Evolutionary conservation across 202 grass and related monocot species (phyloP).

Genomic region (Schoenoplectus tabernaemontani): DNA sequence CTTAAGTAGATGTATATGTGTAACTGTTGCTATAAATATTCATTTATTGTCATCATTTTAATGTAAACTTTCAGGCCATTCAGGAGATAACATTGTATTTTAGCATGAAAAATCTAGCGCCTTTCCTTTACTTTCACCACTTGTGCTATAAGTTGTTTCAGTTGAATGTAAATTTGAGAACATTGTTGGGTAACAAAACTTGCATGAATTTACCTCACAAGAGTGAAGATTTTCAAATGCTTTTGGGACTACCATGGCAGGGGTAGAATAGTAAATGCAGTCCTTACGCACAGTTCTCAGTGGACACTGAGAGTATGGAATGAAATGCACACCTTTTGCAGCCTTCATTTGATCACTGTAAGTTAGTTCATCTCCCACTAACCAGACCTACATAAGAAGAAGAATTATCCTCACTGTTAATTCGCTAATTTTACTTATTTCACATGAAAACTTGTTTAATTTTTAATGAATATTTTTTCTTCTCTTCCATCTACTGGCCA

Average conservation of each 20-base stretch:
- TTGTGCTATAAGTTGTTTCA: not conserved
- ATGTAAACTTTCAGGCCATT: not conserved
- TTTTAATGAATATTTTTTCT: not conserved
- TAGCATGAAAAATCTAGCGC: not conserved
- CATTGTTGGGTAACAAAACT: not conserved
- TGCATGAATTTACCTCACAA: conserved; percentile 41
- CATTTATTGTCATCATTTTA: not conserved
- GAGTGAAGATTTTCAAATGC: conserved; percentile 53
- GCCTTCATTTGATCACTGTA: conserved; percentile 40
- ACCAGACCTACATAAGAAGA: conserved; percentile 45
- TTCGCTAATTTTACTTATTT: not conserved
- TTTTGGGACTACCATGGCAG: conserved; percentile 50
- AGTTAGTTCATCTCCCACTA: conserved; percentile 44
- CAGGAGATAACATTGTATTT: not conserved
- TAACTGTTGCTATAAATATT: not conserved
- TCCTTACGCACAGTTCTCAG: conserved; percentile 16
- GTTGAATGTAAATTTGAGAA: not conserved
- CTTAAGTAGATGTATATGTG: not conserved
- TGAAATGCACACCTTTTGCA: conserved; percentile 30
- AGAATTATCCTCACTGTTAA: not conserved
- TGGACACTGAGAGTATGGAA: conserved; percentile 72
- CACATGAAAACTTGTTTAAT: not conserved
- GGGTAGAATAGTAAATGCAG: conserved; percentile 58
- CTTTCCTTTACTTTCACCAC: not conserved
- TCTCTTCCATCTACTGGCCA: too few relatives aligned